Base-by-base conservation (phyloP, 2,329 filamentous ascomycete genomes). In the Diplodia mutila region DNA sequence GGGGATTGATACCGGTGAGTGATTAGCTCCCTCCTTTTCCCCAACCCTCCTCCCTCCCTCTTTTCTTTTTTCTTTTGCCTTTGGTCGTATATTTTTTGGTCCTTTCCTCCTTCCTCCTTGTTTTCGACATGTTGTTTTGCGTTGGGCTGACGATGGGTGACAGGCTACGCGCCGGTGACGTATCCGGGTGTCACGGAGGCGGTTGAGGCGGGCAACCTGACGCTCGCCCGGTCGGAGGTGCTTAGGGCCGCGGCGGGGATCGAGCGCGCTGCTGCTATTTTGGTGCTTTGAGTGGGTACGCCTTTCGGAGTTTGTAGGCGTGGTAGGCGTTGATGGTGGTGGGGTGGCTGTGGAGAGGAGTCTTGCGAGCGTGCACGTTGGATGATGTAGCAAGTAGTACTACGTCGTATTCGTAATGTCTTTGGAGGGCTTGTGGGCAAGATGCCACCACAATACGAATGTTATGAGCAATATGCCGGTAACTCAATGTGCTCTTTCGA, bases 161-260 rank as follows among this genome's bases (percentile, higher is more conserved):
- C 27, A 52, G 61, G 77, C 9, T 80, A 80, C 70, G 78, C 75
- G 12, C 75, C 78, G 0, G 77, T 78, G 2, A 79, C 77, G 7
- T 78, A 75, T 57, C 78, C 78, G 0, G 78, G 75, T 46, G 75
- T 80, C 42, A 79, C 78, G 5, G 78, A 80, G 69, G 75, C 74
- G 21, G 75, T 79, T 7, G 77, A 6, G 63, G 71, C 72, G 48
- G 65, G 70, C 6, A 73, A 79, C 67, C 71, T 72, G 8, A 67
- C 61, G 27, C 54, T 69, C 4, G 68, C 68, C 4, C 42, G 16
- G 11, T n/a, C 21, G 3, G 69, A 67, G 63, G 68, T 69, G 8
- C 18, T 5, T 2, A 69, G 65, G 48, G 66, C 68, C 0, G 61
- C 61, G 1, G 16, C 11, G 21, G 68, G 12, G 12, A 64, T 69